Base-by-base conservation (phyloP, 306 rosid species). In the Albizia julibrissin region DNA sequence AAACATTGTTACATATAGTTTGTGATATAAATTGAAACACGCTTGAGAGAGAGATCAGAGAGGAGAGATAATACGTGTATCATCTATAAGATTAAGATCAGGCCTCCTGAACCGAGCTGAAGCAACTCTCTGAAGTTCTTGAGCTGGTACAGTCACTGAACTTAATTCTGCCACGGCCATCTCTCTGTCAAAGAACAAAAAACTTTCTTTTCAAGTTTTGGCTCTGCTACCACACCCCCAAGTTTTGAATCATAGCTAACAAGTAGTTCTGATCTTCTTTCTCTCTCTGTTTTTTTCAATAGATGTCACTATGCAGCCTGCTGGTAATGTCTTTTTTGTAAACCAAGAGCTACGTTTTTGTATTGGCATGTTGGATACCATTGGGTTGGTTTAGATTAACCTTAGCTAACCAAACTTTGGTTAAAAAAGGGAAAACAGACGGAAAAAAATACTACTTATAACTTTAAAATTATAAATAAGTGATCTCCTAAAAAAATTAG, bases 51-150 rank as follows among this genome's bases (percentile, higher is more conserved):
- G 66, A 59, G 18, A n/a, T 10, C 1, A 15, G 2, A 0, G 2
- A 21, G 9, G 21, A 21, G 13, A 59, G 29, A 22, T 10, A 24
- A 5, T 59, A 22, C 12, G 4, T 56, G 62, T n/a, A n/a, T 40
- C 33, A 42, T 69, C 54, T 15, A 69, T 21, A 22, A 47, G 65
- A 73, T 49, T 39, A 50, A 73, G 77, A 16, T 19, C 4, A 31
- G 77, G 77, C 31, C 29, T 73, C 65, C 77, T 49, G 21, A 50
- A 73, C 22, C 10, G 43, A 49, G 65, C 46, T 1, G 77, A 73
- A 27, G 18, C 44, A 50, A 31, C 29, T 18, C 0, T 73, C 10
- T 8, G 29, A 31, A 44, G 11, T 43, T 49, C 13, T 19, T 31
- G 61, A 0, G 6, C 3, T 18, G 62, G 29, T 49, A 59, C 34